phyloP scores from a whole-genome alignment of 352 stramenopile species.

The Phytophthora idaei region DNA sequence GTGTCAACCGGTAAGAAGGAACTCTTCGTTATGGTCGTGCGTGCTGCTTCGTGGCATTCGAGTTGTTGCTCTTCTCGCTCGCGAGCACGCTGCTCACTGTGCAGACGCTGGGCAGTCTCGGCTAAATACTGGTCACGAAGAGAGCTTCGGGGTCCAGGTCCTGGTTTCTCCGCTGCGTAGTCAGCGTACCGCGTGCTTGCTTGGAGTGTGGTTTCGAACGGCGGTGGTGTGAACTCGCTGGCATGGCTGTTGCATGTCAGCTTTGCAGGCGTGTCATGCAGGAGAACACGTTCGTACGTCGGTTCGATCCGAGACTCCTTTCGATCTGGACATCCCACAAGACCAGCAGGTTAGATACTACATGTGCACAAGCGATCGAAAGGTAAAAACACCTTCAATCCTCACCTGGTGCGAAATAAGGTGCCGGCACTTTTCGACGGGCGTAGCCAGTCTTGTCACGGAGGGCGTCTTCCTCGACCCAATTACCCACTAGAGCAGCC shows the following conservation, averaged over 20 bases:
- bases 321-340: constrained; percentile 30
- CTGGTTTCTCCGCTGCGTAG: constrained; percentile 35
- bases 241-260: constrained; percentile 39
- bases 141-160: constrained; percentile 46
- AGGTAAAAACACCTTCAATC: not conserved
- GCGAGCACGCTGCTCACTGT: constrained; percentile 38
- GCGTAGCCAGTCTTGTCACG: constrained; percentile 62
- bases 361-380: not conserved
- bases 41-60: constrained; percentile 22
- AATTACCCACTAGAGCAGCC: constrained; percentile 80
- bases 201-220: constrained; percentile 67
- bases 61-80: constrained; percentile 36
- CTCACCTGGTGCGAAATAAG: constrained; percentile 38
- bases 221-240: constrained; percentile 26
- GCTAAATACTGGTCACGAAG: constrained; percentile 49
- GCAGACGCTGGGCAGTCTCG: constrained; percentile 46
- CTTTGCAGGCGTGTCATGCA: constrained; percentile 34
- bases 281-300: constrained; percentile 61
- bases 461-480: constrained; percentile 84
- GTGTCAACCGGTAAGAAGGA: constrained; percentile 48
- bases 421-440: constrained; percentile 55
- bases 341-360: not conserved
- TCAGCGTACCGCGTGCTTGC: constrained; percentile 56
- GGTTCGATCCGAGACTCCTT: constrained; percentile 50
- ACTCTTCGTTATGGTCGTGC: constrained; percentile 39